Conservation (phyloP, 345 rosid genomes). For the Aegle marmelos region DNA sequence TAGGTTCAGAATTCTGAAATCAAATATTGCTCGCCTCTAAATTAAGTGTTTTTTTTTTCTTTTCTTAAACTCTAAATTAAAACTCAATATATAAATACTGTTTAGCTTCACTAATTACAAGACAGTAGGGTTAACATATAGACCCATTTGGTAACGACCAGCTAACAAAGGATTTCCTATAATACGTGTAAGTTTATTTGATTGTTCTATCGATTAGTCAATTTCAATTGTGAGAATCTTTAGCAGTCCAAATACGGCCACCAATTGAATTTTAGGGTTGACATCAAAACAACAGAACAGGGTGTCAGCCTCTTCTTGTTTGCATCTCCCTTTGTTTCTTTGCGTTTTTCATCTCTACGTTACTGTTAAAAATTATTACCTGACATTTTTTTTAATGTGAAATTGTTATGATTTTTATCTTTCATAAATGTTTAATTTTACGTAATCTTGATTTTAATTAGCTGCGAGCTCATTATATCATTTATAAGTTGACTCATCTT, state of each 20-base stretch:
- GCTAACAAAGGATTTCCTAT: constrained; percentile 13
- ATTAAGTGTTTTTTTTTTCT: no score
- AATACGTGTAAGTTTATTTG: constrained; percentile 19
- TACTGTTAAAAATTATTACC: constrained; percentile 5
- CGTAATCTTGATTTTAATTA: not conserved
- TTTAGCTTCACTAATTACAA: not conserved
- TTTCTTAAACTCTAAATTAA: not conserved
- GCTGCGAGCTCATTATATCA: not conserved
- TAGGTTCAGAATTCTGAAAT: no score
- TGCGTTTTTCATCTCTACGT: not conserved
- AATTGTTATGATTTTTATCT: not conserved
- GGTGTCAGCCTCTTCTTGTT: constrained; percentile 12
- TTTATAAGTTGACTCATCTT: not conserved
- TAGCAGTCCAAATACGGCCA: constrained; percentile 34
- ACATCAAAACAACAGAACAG: constrained; percentile 26
- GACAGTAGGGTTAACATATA: not conserved
- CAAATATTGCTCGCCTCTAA: not conserved
- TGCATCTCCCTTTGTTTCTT: not conserved
- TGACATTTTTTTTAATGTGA: constrained; percentile 11
- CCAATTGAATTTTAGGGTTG: constrained; percentile 33
- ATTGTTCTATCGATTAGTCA: constrained; percentile 39
- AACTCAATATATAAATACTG: not conserved
- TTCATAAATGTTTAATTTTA: no score
- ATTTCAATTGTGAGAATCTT: constrained; percentile 45
- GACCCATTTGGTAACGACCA: constrained; percentile 1